Conservation (phyloP, 257 asterid genomes). For the Przewalskia tangutica region DNA sequence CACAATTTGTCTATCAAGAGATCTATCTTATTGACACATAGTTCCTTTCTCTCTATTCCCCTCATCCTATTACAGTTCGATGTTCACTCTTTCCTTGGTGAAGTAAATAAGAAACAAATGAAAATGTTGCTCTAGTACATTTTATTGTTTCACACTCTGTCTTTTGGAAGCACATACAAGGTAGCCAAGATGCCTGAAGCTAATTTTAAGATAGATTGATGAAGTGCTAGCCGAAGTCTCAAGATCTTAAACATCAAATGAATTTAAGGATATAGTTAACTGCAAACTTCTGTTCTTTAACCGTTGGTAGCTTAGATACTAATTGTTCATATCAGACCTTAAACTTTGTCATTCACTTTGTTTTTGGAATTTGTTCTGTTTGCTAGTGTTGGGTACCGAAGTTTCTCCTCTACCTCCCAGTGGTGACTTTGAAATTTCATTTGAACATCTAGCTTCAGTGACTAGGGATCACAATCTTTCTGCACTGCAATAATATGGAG, state of each 20-base stretch:
- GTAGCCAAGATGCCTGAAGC: background rate
- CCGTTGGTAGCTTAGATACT: too few species aligned
- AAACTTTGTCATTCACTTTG: too few species aligned
- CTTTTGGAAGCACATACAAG: background rate
- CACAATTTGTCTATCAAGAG: background rate
- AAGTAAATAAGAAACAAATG: background rate
- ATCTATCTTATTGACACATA: background rate
- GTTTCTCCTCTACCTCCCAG: too few species aligned
- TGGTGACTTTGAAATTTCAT: too few species aligned
- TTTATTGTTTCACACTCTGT: background rate
- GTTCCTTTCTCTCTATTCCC: background rate
- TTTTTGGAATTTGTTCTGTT: too few species aligned
- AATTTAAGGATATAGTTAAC: slow-evolving; percentile 1
- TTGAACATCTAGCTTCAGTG: too few species aligned
- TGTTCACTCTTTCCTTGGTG: background rate
- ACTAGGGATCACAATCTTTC: too few species aligned
- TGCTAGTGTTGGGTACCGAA: too few species aligned
- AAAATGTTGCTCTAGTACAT: background rate
- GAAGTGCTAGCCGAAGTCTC: background rate
- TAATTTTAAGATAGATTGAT: background rate
- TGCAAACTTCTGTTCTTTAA: too few species aligned
- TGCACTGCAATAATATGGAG: too few species aligned
- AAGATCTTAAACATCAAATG: background rate
- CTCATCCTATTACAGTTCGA: background rate
- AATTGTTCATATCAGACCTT: too few species aligned